Evolutionary conservation across 176 grass and related monocot genomes (phyloP).

Genomic region (Cocos nucifera): DNA sequence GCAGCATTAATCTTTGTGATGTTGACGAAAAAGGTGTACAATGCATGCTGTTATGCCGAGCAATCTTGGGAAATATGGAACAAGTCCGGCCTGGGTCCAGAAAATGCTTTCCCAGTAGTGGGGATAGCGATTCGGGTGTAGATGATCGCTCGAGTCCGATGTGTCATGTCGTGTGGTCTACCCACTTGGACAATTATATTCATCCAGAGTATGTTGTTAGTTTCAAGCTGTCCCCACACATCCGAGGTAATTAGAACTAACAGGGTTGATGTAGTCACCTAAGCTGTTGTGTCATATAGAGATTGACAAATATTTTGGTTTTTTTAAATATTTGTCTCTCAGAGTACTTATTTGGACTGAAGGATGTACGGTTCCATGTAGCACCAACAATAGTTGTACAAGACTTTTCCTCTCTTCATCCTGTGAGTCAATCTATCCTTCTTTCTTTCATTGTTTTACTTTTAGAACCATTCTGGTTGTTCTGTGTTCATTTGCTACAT

Average conservation of each 20-base stretch:
- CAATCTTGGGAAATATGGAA: slow-evolving; percentile 60
- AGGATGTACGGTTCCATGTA: slow-evolving; percentile 42
- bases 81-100: slow-evolving; percentile 39
- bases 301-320: slow-evolving; percentile 17
- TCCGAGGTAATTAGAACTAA: slow-evolving; percentile 34
- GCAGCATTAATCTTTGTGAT: slow-evolving; percentile 77
- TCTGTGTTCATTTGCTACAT: slow-evolving; percentile 5
- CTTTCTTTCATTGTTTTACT: slow-evolving; percentile 4
- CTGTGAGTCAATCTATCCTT: slow-evolving; percentile 41
- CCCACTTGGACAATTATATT: slow-evolving; percentile 42
- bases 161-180: slow-evolving; percentile 54
- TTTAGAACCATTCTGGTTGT: not conserved
- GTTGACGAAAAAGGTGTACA: slow-evolving; percentile 88
- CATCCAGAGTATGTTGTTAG: slow-evolving; percentile 66
- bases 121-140: slow-evolving; percentile 42
- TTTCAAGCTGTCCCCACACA: slow-evolving; percentile 57
- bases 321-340: slow-evolving; percentile 28
- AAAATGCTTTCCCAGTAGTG: slow-evolving; percentile 42
- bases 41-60: slow-evolving; percentile 70
- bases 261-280: too few species aligned
- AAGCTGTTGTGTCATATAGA: not conserved
- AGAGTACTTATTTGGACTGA: slow-evolving; percentile 87
- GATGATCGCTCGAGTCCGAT: slow-evolving; percentile 45
- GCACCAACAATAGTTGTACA: slow-evolving; percentile 31
- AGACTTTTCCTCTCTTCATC: slow-evolving; percentile 41